phyloP scores from a whole-genome alignment of 2,329 filamentous ascomycete species.

The Botryosphaeria agaves region DNA sequence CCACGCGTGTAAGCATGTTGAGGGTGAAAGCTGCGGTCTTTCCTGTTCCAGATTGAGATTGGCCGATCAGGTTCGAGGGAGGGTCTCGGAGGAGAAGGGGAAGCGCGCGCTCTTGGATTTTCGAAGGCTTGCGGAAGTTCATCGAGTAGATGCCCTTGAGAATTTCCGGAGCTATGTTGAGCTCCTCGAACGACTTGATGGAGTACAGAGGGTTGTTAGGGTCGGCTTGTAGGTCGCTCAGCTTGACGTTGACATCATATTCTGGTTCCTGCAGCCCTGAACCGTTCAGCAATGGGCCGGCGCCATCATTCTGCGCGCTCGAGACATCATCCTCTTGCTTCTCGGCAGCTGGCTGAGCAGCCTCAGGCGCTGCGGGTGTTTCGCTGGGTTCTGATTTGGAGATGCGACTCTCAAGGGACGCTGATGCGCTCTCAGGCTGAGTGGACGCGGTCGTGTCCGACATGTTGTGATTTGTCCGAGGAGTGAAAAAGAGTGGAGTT shows the following conservation, averaged over 20 bases:
- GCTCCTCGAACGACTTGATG: conserved; percentile 64
- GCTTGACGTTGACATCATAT: conserved; percentile 81
- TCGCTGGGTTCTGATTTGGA: conserved; percentile 8
- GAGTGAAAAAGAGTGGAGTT: neutral
- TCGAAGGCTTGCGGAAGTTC: conserved; percentile 88
- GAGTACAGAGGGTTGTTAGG: conserved; percentile 78
- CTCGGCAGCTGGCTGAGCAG: conserved; percentile 3
- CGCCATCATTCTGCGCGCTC: conserved; percentile 27
- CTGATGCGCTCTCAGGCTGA: conserved; percentile 2
- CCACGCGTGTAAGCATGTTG: conserved; percentile 75
- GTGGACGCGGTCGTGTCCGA: neutral
- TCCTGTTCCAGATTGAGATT: conserved; percentile 97
- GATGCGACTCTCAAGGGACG: conserved; percentile 12
- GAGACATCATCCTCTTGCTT: conserved; percentile 8
- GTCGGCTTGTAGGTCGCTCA: conserved; percentile 77
- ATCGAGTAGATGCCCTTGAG: conserved; percentile 62
- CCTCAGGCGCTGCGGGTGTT: conserved; percentile 3
- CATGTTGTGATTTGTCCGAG: neutral
- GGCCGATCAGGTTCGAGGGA: conserved; percentile 87
- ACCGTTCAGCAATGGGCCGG: conserved; percentile 20
- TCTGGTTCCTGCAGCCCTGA: conserved; percentile 47
- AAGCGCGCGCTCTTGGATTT: conserved; percentile 90
- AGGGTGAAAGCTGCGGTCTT: conserved; percentile 96
- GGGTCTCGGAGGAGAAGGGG: conserved; percentile 76
- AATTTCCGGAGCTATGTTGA: conserved; percentile 51